A percentile compares a stretch with the other conserved stretches of the same genome.
Conservation (phyloP, 805 yeast species). For the Jamesozyma gamospora region DNA sequence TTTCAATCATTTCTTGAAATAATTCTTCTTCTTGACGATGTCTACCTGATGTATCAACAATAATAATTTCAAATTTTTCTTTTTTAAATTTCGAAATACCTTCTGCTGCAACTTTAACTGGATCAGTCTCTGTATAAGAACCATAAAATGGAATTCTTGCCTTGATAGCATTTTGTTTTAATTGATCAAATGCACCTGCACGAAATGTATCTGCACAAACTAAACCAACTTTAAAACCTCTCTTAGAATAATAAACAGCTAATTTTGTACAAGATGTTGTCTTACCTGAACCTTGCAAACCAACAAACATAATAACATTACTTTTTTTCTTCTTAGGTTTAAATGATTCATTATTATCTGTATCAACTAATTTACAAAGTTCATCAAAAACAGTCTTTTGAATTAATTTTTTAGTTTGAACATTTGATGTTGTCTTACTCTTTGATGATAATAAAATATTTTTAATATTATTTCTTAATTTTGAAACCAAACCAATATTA, state of each 20-base stretch:
- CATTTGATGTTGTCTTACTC: conserved; percentile 17
- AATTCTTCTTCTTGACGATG: conserved; percentile 90
- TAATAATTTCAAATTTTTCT: conserved; percentile 85
- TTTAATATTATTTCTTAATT: conserved; percentile 62
- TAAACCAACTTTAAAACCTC: conserved; percentile 90
- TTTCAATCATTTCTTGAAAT: conserved; percentile 91
- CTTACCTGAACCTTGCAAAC: conserved; percentile 97
- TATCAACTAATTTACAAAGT: conserved; percentile 76
- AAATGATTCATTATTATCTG: conserved; percentile 39
- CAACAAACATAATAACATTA: conserved; percentile 92
- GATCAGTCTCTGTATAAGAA: conserved; percentile 90
- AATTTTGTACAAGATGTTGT: conserved; percentile 95
- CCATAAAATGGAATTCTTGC: conserved; percentile 93
- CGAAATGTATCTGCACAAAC: conserved; percentile 99
- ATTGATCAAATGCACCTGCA: conserved; percentile 98
- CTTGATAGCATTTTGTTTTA: conserved; percentile 93
- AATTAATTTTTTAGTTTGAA: conserved; percentile 65
- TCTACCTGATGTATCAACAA: conserved; percentile 96
- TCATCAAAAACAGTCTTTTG: conserved; percentile 95
- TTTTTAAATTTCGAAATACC: conserved; percentile 88
- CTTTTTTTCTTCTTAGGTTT: conserved; percentile 78
- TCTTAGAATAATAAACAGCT: conserved; percentile 85
- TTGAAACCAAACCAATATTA: conserved; percentile 72
- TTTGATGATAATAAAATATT: conserved; percentile 40
- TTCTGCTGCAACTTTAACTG: conserved; percentile 80